These are phyloP conservation scores for Pouteria glomerata DNA, from an alignment of 148 eudicot species.

Conservation along the genomic window DNA sequence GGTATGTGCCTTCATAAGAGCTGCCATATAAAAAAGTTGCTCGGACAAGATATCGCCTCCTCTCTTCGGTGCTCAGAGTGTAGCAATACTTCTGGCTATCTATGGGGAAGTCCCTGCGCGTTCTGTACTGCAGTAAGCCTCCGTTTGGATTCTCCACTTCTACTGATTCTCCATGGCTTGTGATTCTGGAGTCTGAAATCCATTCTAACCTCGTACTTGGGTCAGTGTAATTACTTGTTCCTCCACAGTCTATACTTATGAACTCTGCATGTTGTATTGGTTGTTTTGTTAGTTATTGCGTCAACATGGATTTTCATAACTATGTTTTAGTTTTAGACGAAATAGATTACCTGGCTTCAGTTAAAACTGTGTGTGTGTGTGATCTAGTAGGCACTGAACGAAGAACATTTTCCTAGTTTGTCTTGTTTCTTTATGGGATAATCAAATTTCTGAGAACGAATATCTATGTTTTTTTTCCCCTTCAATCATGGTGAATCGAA, in stretches of 20 bases:
- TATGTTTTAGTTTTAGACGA: not conserved
- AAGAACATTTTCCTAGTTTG: not conserved
- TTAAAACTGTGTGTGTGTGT: not conserved
- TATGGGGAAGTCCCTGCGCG: conserved; percentile 66
- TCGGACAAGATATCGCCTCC: conserved; percentile 75
- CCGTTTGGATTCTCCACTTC: conserved; percentile 28
- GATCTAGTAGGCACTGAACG: not conserved
- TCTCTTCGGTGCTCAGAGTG: conserved; percentile 51
- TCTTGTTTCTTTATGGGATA: not conserved
- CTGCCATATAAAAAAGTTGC: conserved; percentile 80
- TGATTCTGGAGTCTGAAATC: conserved; percentile 61
- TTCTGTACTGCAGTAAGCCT: conserved; percentile 42
- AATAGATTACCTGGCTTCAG: not conserved
- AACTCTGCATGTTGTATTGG: conserved; percentile 61
- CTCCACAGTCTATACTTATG: conserved; percentile 94
- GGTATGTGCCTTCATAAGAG: conserved; percentile 48
- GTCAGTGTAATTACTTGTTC: conserved; percentile 66
- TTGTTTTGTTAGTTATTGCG: not conserved
- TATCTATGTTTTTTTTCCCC: not conserved
- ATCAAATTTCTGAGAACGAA: not conserved
- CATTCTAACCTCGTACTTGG: conserved; percentile 50
- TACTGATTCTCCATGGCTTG: conserved; percentile 43
- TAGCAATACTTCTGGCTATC: conserved; percentile 79
- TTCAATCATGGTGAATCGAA: not conserved
- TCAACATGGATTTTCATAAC: not conserved